These are phyloP conservation scores for Gymnopilus dilepis DNA, from an alignment of 768 basidiomycete genomes.

Conservation along the genomic window DNA sequence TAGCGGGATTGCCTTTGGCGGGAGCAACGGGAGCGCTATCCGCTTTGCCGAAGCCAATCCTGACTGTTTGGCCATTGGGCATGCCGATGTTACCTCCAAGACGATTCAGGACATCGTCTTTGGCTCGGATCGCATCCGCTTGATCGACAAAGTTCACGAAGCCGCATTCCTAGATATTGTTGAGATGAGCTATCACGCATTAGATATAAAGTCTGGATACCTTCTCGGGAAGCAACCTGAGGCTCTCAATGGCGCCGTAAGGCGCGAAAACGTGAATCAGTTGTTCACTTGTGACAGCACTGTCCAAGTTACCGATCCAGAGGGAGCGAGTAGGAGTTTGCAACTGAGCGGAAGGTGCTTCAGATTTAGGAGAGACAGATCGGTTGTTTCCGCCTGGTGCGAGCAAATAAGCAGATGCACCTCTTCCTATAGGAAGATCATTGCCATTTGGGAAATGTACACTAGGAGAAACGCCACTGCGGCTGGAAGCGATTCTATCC, in stretches of 20 bases:
- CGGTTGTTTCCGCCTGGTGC: constrained; percentile 73
- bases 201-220: constrained; percentile 44
- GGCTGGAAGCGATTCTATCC: constrained; percentile 54
- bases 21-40: constrained; percentile 95
- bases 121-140: constrained; percentile 94
- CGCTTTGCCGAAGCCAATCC: constrained; percentile 98
- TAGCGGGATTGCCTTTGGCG: constrained; percentile 73
- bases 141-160: constrained; percentile 99
- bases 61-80: constrained; percentile 94
- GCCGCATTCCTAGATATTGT: constrained; percentile 80
- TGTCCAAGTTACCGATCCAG: constrained; percentile 99
- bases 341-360: constrained; percentile 70
- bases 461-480: constrained; percentile 52
- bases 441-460: constrained; percentile 75
- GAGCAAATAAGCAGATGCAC: constrained; percentile 66
- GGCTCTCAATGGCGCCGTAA: constrained; percentile 96
- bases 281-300: constrained; percentile 91
- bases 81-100: constrained; percentile 93
- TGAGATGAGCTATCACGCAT: constrained; percentile 7
- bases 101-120: constrained; percentile 96
- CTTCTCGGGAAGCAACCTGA: constrained; percentile 96
- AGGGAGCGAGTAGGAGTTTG: constrained; percentile 95
- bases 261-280: constrained; percentile 95
- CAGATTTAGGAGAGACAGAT: constrained; percentile 84
- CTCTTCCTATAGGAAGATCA: constrained; percentile 55